Conservation (phyloP, 495 filamentous ascomycete genomes). For the Penicillium manginii region DNA sequence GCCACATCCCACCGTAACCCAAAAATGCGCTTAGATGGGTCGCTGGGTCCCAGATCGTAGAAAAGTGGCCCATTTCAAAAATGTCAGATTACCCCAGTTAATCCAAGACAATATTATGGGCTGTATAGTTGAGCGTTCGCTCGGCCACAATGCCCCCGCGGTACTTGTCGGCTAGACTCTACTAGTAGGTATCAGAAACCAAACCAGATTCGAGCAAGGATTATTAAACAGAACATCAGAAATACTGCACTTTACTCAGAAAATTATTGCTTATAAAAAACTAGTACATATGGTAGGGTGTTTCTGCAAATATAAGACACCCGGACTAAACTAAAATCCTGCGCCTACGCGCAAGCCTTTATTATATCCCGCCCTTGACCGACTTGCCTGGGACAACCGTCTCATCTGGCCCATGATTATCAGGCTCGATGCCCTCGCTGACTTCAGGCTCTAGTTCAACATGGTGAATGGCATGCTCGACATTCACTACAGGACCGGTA, state of each 20-base stretch:
- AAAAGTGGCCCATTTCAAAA: slow-evolving; percentile 3
- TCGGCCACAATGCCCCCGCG: background rate
- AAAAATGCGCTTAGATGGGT: slow-evolving; percentile 18
- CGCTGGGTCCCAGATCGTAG: slow-evolving; percentile 14
- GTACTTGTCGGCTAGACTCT: no score
- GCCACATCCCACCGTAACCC: slow-evolving; percentile 20
- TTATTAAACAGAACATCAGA: no score
- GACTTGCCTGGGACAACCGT: slow-evolving; percentile 62
- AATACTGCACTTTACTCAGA: no score
- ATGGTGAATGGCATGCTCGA: slow-evolving; percentile 46
- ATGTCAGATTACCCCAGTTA: background rate
- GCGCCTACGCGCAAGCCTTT: background rate
- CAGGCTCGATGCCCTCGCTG: slow-evolving; percentile 31
- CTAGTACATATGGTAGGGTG: no score
- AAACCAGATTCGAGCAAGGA: no score
- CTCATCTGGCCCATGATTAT: background rate
- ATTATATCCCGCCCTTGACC: slow-evolving; percentile 51
- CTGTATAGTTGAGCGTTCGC: background rate
- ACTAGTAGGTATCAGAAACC: no score
- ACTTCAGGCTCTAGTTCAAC: slow-evolving; percentile 19
- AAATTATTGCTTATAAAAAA: no score
- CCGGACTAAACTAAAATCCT: background rate
- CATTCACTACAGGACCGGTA: slow-evolving; percentile 68
- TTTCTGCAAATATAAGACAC: background rate
- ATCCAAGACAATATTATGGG: background rate